phyloP scores from a whole-genome alignment of 768 basidiomycete species.

The Multifurca ochricompacta region DNA sequence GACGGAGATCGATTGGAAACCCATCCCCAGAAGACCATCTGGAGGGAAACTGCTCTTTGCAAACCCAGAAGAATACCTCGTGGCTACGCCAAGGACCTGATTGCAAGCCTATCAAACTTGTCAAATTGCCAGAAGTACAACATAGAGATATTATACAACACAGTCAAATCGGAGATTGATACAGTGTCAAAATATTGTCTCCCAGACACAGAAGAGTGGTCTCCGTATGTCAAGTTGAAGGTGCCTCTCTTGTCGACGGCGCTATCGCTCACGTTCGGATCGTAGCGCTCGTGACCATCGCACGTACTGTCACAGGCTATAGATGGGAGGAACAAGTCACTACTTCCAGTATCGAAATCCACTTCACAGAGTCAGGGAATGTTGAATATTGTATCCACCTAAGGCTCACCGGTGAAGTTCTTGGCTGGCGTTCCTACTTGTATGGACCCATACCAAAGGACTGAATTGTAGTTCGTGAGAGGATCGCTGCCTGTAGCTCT shows the following conservation, averaged over 20 bases:
- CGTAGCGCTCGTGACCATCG: not conserved
- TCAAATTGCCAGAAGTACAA: not conserved
- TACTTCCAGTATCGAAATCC: conserved; percentile 6
- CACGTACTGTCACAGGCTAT: not conserved
- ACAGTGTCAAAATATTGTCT: conserved; percentile 1
- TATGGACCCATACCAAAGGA: conserved; percentile 14
- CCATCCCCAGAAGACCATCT: conserved; percentile 1
- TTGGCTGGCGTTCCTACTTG: conserved; percentile 3
- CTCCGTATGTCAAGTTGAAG: not conserved
- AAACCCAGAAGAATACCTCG: not conserved
- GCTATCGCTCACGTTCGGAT: not conserved
- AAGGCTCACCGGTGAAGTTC: not conserved
- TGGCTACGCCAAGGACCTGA: not conserved
- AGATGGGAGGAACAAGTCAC: too few relatives aligned
- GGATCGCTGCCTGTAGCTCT: not conserved
- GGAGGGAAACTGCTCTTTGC: not conserved
- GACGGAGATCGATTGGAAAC: not conserved
- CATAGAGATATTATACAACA: not conserved
- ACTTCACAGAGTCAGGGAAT: not conserved
- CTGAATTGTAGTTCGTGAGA: not conserved
- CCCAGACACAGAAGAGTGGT: not conserved
- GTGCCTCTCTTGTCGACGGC: not conserved
- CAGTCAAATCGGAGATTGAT: not conserved
- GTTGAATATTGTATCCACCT: not conserved
- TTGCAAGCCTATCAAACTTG: not conserved